Conservation (phyloP, 441 rosid species). For the Jatropha podagrica region DNA sequence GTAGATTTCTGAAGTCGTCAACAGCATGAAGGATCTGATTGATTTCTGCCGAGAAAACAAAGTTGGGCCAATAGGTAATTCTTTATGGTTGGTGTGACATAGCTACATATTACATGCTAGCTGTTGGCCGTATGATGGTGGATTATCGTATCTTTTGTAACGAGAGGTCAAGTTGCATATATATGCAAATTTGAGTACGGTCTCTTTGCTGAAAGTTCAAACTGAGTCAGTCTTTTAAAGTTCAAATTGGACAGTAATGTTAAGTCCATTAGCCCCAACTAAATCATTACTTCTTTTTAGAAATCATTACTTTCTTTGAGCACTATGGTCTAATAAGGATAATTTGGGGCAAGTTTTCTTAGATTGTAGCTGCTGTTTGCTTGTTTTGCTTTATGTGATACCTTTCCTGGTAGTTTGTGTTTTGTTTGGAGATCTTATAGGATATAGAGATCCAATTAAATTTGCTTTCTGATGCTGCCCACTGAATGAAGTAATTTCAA, state of each 20-base stretch:
- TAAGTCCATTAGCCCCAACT: background rate
- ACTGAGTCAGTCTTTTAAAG: background rate
- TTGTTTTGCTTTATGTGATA: background rate
- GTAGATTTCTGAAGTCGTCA: constrained; percentile 98
- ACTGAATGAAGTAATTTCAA: background rate
- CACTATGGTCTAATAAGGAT: background rate
- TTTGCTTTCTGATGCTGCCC: background rate
- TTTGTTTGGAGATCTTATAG: too few species aligned
- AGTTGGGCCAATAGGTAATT: constrained; percentile 87
- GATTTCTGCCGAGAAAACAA: constrained; percentile 79
- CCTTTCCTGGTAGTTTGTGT: background rate
- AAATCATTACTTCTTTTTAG: background rate
- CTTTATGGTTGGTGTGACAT: constrained; percentile 2
- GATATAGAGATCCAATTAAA: background rate
- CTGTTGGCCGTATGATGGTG: constrained; percentile 1
- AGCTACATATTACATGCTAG: background rate
- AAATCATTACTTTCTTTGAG: background rate
- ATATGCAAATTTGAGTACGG: too few species aligned
- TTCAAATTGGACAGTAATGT: background rate
- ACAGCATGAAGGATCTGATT: constrained; percentile 97
- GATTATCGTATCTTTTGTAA: background rate
- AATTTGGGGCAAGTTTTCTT: background rate
- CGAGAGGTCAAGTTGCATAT: background rate
- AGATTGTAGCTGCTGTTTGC: background rate
- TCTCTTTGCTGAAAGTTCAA: background rate